Evolutionary conservation across 2,329 filamentous ascomycete species (phyloP), one percentile per base, ranked within the genome.

Genomic region (Botrytis hyacinthi): DNA sequence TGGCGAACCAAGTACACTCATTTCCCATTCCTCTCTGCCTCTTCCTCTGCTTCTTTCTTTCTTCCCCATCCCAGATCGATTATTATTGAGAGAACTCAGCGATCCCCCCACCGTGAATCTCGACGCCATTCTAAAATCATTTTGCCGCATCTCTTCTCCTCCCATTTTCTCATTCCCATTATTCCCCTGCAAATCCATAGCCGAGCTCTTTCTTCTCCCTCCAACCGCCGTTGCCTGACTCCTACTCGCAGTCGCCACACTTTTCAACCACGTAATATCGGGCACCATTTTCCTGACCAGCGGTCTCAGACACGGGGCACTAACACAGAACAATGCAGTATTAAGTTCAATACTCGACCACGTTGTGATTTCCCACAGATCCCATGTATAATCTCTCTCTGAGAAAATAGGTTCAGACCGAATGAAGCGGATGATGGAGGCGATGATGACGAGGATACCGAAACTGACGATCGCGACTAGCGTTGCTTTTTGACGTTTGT

Each of bases 341-440:
- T 48, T 62, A 3, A 71, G 40, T 42, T 71, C 69, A 32, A 71
- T 22, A 9, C 57, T 48, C 12, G 69, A 51, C 42, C 57, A 71
- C 14, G 69, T 71, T 44, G 69, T 61, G 10, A 71, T 51, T 71
- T 71, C 57, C 69, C 69, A 71, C 9, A 71, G 4, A 8, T 62
- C 8, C 57, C 69, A 71, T 0, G 69, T 71, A 6, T 63, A 32
- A 32, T 71, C 59, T 3, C 5, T 10, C 22, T n/a, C 9, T 0
- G 42, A 1, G 32, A 62, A 48, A 16, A 61, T 35, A 4, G 54
- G 40, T 29, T 29, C 22, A 16, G 57, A 40, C 5, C 69, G 57
- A 22, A 46, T 26, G 42, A 62, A 37, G 32, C 69, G 69, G 1
- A 71, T 3, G 26, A 71, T 35, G 0, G 69, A 42, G 32, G 59